These are phyloP conservation scores for Sistotremastrum suecicum DNA, from an alignment of 768 basidiomycete genomes.

Conservation along the genomic window DNA sequence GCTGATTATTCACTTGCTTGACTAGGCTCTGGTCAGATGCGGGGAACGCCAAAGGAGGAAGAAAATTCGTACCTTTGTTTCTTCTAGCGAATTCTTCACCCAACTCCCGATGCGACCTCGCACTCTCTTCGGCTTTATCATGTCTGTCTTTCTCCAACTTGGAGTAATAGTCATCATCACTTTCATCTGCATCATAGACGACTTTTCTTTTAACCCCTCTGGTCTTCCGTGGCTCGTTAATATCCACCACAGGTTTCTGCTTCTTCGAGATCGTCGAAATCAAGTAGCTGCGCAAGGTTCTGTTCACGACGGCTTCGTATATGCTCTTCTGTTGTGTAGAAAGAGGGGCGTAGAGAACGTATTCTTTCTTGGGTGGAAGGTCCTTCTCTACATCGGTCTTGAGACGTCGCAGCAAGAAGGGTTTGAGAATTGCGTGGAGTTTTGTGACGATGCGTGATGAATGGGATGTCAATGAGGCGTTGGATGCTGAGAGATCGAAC, in stretches of 20 bases:
- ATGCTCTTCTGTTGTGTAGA: constrained; percentile 72
- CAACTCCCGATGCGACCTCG: constrained; percentile 28
- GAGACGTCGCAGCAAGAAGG: constrained; percentile 84
- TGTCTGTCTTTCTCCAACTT: constrained; percentile 34
- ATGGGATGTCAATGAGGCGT: constrained; percentile 37
- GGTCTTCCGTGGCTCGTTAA: constrained; percentile 17
- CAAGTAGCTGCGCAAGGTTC: constrained; percentile 51
- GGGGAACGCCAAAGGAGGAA: background rate
- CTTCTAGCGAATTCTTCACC: constrained; percentile 34
- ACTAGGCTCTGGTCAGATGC: constrained; percentile 25
- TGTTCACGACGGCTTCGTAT: constrained; percentile 66
- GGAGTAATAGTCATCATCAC: constrained; percentile 55
- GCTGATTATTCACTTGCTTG: constrained; percentile 83
- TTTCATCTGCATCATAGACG: constrained; percentile 39
- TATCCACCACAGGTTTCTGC: constrained; percentile 14
- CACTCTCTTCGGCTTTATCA: constrained; percentile 22
- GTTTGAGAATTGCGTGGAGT: constrained; percentile 84
- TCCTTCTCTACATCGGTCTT: constrained; percentile 76
- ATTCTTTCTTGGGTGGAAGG: constrained; percentile 88
- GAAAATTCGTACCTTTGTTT: constrained; percentile 46
- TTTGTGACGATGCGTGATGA: constrained; percentile 57
- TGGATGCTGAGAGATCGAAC: constrained; percentile 64
- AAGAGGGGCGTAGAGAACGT: constrained; percentile 84
- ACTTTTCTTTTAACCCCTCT: constrained; percentile 20
- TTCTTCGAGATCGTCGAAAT: constrained; percentile 10